Percentiles rank a stretch among this genome's conserved stretches.
Conservation (phyloP, 441 rosid species). For the Omphalea diandra region DNA sequence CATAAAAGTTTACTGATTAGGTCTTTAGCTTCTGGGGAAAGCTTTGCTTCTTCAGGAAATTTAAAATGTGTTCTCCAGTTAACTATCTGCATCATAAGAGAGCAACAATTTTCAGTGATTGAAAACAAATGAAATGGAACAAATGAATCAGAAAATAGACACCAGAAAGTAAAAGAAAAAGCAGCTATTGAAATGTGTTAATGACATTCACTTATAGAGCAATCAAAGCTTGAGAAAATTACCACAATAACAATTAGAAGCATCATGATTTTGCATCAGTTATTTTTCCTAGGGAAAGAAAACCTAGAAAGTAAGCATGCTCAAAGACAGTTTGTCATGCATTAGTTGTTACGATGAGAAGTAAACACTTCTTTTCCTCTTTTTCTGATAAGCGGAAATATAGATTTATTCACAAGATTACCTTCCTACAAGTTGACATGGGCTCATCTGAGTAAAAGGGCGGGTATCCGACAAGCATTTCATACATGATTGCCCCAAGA, state of each 20-base stretch:
- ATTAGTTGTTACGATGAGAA: not conserved
- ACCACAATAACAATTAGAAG: not conserved
- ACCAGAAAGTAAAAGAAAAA: not conserved
- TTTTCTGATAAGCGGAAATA: not conserved
- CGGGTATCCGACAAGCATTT: conserved; percentile 97
- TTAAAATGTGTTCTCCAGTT: conserved; percentile 92
- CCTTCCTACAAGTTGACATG: conserved; percentile 97
- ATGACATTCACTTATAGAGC: not conserved
- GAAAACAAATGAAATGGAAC: not conserved
- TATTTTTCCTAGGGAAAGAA: not conserved
- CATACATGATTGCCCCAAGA: conserved; percentile 98
- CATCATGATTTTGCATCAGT: not conserved
- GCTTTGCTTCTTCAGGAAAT: conserved; percentile 90
- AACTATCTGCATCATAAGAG: conserved; percentile 62
- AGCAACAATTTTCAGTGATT: not conserved
- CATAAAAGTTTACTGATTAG: conserved; percentile 83
- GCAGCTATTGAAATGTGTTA: not conserved
- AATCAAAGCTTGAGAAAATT: not conserved
- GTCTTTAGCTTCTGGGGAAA: conserved; percentile 89
- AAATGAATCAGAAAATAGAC: not conserved
- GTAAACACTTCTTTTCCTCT: not conserved
- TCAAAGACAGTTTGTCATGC: not conserved
- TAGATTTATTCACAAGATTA: conserved; percentile 17
- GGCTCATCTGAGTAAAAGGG: conserved; percentile 97
- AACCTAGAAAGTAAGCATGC: not conserved